These are phyloP conservation scores for Alternaria tenuissima DNA, from an alignment of 2,329 filamentous ascomycete genomes.

Conservation along the genomic window DNA sequence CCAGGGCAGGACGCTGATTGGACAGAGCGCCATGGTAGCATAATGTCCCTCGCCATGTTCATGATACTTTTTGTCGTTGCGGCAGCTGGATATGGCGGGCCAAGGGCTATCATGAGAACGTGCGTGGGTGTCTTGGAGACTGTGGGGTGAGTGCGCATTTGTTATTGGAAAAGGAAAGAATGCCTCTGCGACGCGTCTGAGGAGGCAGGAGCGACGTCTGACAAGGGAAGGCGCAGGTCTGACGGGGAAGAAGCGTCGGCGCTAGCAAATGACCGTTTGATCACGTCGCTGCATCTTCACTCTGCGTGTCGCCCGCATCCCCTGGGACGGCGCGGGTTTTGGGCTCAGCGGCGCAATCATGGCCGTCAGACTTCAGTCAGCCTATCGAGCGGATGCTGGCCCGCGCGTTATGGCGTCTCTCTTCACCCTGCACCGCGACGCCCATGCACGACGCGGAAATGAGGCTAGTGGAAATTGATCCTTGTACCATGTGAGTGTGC, in stretches of 20 bases:
- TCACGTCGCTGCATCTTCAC: not conserved
- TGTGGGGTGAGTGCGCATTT: slow-evolving; percentile 1
- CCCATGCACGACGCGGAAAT: slow-evolving; percentile 37
- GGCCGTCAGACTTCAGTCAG: slow-evolving; percentile 2
- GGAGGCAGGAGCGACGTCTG: slow-evolving; percentile 17
- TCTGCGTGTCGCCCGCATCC: slow-evolving; percentile 11
- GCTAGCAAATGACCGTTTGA: slow-evolving; percentile 20
- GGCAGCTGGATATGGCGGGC: slow-evolving; percentile 19
- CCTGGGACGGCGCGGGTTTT: slow-evolving; percentile 29
- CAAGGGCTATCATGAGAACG: slow-evolving; percentile 12
- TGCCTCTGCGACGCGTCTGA: slow-evolving; percentile 13
- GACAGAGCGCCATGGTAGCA: slow-evolving; percentile 10
- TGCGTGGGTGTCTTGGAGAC: slow-evolving; percentile 16
- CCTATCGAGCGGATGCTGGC: slow-evolving; percentile 20
- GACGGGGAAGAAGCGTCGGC: slow-evolving; percentile 5
- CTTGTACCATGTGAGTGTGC: slow-evolving; percentile 27
- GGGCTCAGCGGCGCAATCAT: slow-evolving; percentile 13
- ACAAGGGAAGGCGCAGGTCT: not conserved
- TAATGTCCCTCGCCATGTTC: slow-evolving; percentile 16
- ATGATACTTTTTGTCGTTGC: slow-evolving; percentile 22
- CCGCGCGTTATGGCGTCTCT: slow-evolving; percentile 19
- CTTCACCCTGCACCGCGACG: slow-evolving; percentile 15
- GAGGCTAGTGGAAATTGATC: slow-evolving; percentile 34
- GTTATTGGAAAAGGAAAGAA: slow-evolving; percentile 13
- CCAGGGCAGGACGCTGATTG: slow-evolving; percentile 28